Conservation (phyloP, 306 rosid species). For the Quercus aquifolioides region DNA sequence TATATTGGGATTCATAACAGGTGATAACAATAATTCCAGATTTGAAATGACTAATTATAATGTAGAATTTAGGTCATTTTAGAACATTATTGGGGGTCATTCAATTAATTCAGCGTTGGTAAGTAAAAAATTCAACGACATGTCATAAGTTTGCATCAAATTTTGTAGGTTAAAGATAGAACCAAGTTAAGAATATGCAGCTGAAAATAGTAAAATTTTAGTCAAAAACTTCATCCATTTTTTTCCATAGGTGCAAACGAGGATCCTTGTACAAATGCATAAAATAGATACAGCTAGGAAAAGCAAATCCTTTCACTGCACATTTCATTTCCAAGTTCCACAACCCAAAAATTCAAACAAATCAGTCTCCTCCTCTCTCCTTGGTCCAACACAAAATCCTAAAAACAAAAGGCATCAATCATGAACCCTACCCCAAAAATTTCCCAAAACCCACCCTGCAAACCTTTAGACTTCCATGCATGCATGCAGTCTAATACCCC, state of each 20-base stretch:
- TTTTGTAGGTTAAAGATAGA: background rate
- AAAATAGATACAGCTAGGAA: background rate
- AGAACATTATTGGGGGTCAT: too few species aligned
- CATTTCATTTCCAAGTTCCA: background rate
- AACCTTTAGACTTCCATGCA: background rate
- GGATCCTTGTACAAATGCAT: background rate
- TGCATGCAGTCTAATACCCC: background rate
- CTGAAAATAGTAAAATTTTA: too few species aligned
- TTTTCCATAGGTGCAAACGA: background rate
- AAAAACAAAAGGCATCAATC: background rate
- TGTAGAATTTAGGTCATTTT: too few species aligned
- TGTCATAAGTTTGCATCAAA: background rate
- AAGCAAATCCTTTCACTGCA: background rate
- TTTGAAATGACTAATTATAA: too few species aligned
- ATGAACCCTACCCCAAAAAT: background rate
- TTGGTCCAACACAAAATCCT: constrained; percentile 14
- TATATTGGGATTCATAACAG: too few species aligned
- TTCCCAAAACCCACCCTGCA: background rate
- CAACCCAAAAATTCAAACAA: constrained; percentile 5
- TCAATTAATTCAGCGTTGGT: too few species aligned
- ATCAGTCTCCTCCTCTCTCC: background rate
- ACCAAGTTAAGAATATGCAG: too few species aligned
- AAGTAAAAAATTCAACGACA: too few species aligned
- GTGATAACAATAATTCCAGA: too few species aligned
- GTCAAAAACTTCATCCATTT: too few species aligned